Base-by-base conservation (phyloP, 2,329 filamentous ascomycete genomes). In the Pseudocercospora fijiensis region DNA sequence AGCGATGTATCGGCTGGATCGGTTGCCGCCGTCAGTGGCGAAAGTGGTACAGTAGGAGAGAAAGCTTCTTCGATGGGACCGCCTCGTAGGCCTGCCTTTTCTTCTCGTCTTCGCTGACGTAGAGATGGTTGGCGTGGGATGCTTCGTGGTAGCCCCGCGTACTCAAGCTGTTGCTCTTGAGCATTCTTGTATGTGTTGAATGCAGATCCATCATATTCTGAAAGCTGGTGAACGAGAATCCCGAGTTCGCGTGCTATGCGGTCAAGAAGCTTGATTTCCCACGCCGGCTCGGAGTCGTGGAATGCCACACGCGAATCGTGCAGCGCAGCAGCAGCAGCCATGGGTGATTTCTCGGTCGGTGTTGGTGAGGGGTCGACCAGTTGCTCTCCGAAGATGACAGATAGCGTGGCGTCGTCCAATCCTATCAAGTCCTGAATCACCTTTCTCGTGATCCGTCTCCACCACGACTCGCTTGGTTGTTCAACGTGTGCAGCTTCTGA, bases 391-490 rank as follows among this genome's bases (percentile, higher is more conserved):
- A 98, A 89, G 8, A 99, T 88, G 57, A 97, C 88, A 0, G 90
- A 90, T 8, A 99, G 83, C 20, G 95, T 82, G 57, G 86, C 85
- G 67, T 97, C 92, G 71, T 98, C 93, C 61, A 99, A 90, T 8
- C 94, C 94, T 75, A 98, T 90, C 49, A 99, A 80, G 74, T 97
- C 92, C 58, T 88, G 86, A 70, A 99, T 92, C 27, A 98, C 90
- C 71, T 88, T 91, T 63, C 90, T 86, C 2, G 94, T 96, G 57
- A 98, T 86, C 10, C 89, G 86, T 65, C 88, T 87, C 86, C 92
- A 91, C 69, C 96, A 85, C 0, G 90, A 88, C 67, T 92, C 88
- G 47, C 4, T 81, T 78, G 51, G 74, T 69, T 33, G 78, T 73
- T 76, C 47, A 67, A 51, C 47, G 67, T 69, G 52, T 58, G 53